Evolutionary conservation across 352 stramenopile species (phyloP).

Genomic region (Achlya hypogyna): DNA sequence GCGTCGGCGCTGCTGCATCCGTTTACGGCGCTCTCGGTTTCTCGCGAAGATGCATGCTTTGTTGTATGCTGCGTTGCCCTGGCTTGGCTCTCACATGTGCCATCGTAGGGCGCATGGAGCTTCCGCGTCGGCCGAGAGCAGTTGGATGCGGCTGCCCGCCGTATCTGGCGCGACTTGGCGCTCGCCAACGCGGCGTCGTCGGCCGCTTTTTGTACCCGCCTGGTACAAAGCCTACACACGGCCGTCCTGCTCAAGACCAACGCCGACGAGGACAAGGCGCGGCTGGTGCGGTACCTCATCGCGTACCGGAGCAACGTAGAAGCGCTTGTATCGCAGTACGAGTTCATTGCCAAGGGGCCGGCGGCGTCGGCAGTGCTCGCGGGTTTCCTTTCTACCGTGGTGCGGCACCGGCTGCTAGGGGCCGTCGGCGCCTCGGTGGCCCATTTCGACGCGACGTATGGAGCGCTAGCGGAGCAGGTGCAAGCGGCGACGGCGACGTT

Average conservation of each 20-base stretch:
- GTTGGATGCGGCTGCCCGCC: background rate
- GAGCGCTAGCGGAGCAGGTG: background rate
- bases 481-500: background rate
- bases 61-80: no score
- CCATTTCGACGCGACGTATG: background rate
- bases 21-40: constrained; percentile 3
- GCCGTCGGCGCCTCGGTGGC: background rate
- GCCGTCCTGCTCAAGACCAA: constrained; percentile 1
- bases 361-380: background rate
- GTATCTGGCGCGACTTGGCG: background rate
- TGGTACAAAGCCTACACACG: background rate
- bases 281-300: constrained; percentile 6
- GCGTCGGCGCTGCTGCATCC: background rate
- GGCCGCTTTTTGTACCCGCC: background rate
- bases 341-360: constrained; percentile 9
- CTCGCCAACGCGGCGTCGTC: background rate
- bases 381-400: background rate
- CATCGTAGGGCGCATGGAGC: background rate
- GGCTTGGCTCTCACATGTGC: no score
- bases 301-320: constrained; percentile 13
- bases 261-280: background rate
- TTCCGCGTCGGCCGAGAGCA: background rate
- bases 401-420: background rate
- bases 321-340: constrained; percentile 10
- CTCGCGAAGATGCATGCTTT: background rate